Percentiles rank a stretch among this genome's conserved stretches.
Conservation (phyloP, 2,329 filamentous ascomycete species). For the Cryphonectria nitschkei region DNA sequence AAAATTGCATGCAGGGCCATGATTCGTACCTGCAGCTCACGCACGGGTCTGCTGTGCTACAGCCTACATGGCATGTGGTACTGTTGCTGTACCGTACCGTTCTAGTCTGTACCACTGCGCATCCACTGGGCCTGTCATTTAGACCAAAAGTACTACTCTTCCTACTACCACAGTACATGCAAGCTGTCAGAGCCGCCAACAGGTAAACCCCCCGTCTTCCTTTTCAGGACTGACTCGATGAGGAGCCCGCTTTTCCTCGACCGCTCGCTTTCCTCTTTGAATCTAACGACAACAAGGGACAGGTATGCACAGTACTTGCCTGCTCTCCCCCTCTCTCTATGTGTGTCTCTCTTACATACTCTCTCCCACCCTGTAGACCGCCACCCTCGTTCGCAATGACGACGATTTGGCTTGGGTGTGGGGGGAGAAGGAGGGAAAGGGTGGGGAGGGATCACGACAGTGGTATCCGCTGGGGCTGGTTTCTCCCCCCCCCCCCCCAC, state of each 20-base stretch:
- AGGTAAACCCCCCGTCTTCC: neutral
- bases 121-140: neutral
- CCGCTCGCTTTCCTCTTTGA: neutral
- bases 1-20: neutral
- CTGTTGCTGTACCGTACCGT: neutral
- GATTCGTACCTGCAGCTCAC: neutral
- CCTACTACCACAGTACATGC: too few relatives aligned
- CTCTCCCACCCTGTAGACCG: neutral
- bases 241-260: neutral
- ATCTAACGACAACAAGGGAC: neutral
- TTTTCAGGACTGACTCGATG: neutral
- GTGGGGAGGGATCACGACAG: neutral
- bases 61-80: neutral
- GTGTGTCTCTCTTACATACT: too few relatives aligned
- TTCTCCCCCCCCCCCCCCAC: too few relatives aligned
- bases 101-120: neutral
- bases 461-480: neutral
- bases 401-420: neutral
- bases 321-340: too few relatives aligned
- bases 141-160: neutral
- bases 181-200: neutral
- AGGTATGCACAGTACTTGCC: too few relatives aligned
- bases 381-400: neutral
- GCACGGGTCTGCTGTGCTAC: neutral
- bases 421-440: neutral